Evolutionary conservation across 2,329 filamentous ascomycete species (phyloP).

Genomic region (Moelleriella libera): DNA sequence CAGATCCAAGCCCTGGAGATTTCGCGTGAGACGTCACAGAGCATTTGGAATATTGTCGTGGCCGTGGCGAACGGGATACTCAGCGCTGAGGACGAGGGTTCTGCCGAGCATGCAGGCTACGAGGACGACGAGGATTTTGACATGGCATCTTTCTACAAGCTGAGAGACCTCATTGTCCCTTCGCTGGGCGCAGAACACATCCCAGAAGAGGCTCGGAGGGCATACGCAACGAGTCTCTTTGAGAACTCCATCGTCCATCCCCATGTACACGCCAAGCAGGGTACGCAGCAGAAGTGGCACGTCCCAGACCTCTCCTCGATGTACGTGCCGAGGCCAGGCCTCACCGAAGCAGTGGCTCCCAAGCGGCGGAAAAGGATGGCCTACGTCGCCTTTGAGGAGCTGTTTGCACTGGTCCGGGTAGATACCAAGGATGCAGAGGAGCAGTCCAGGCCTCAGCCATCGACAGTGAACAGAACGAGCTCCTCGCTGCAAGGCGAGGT

Average conservation of each 20-base stretch:
- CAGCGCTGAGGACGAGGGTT: constrained; percentile 42
- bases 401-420: constrained; percentile 53
- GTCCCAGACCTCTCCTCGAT: constrained; percentile 41
- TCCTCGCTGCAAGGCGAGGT: constrained; percentile 8
- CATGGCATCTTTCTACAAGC: constrained; percentile 53
- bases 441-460: too few species aligned
- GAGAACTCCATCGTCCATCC: constrained; percentile 67
- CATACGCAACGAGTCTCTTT: constrained; percentile 67
- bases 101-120: constrained; percentile 32
- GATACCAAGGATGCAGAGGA: constrained; percentile 8
- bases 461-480: not conserved
- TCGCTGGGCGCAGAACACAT: constrained; percentile 53
- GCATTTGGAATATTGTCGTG: constrained; percentile 59
- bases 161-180: constrained; percentile 62
- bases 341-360: constrained; percentile 54
- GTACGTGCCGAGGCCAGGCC: constrained; percentile 52
- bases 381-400: constrained; percentile 67
- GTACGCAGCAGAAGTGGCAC: constrained; percentile 30
- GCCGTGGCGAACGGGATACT: constrained; percentile 55
- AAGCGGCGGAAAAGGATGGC: constrained; percentile 57
- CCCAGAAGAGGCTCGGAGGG: constrained; percentile 49
- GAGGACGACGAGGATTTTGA: constrained; percentile 68
- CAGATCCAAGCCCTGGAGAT: constrained; percentile 37
- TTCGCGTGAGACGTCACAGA: constrained; percentile 29
- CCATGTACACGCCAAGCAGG: constrained; percentile 39